A percentile compares a stretch with the other conserved stretches of the same genome.
Conservation (phyloP, 495 filamentous ascomycete genomes). For the Trichodelitschia bisporula region DNA sequence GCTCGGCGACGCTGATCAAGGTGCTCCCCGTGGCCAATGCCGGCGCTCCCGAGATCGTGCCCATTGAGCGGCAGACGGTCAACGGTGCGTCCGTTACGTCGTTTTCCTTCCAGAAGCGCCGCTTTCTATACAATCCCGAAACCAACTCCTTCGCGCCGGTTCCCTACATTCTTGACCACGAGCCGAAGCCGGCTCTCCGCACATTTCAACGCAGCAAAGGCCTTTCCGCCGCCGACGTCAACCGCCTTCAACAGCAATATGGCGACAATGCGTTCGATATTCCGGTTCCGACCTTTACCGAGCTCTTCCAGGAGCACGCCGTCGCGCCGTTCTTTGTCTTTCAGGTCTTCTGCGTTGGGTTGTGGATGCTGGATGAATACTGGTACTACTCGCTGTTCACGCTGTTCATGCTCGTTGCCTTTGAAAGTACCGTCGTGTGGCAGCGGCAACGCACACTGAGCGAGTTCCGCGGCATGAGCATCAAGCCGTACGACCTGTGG, state of each 20-base stretch:
- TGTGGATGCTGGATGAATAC: conserved; percentile 98
- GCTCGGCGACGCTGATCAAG: conserved; percentile 72
- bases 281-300: conserved; percentile 79
- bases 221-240: conserved; percentile 44
- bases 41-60: conserved; percentile 70
- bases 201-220: conserved; percentile 59
- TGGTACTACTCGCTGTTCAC: conserved; percentile 99
- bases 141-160: conserved; percentile 52
- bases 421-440: conserved; percentile 98
- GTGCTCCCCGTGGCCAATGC: conserved; percentile 80
- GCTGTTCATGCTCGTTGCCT: conserved; percentile 89
- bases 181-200: conserved; percentile 52
- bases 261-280: conserved; percentile 96
- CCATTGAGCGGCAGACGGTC: conserved; percentile 47
- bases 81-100: conserved; percentile 52
- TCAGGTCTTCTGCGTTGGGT: conserved; percentile 91
- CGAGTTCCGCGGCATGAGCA: conserved; percentile 98
- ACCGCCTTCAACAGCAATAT: conserved; percentile 70
- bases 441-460: conserved; percentile 89
- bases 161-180: conserved; percentile 59
- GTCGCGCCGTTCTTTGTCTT: conserved; percentile 99
- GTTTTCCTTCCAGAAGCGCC: conserved; percentile 95
- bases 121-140: conserved; percentile 62
- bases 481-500: conserved; percentile 88
- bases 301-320: conserved; percentile 94